Evolutionary conservation across 169 alveolate genomes (phyloP), one percentile per base, ranked within the genome.

Genomic region (Miamiensis avidus): DNA sequence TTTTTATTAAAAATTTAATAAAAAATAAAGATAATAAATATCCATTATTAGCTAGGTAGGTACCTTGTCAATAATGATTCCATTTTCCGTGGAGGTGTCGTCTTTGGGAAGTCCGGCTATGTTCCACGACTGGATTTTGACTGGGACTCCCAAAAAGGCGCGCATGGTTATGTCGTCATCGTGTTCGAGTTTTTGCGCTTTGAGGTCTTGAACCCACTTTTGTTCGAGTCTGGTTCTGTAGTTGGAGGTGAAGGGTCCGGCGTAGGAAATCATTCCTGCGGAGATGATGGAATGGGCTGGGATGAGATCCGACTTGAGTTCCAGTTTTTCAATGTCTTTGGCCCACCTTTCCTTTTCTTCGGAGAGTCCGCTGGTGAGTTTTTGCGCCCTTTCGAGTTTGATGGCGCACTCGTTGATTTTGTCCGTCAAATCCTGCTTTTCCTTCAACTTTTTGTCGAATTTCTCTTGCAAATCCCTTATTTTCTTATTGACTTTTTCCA

Each of bases 161-260:
- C 94, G 89, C 95, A 96, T 94, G 25, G 97, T 88, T n/a, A 95
- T 95, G 30, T 91, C 91, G 75, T 94, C 93, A 74, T 94, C 88
- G 75, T 93, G 95, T 34, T 90, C 95, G 27, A 96, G 94, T 29
- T 92, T 87, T 65, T 90, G 92, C 30, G 83, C 86, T 31, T 91
- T 93, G 31, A 96, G 89, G 81, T 90, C 75, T 74, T 92, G 88
- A 76, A 93, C 90, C 99, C 98, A 97, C 34, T 89, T 88, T 20
- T 90, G 89, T 81, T 97, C 98, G 32, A 97, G 91, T 31, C 92
- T 97, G 16, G 78, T 76, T 82, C 99, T 93, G 87, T 94, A 97
- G 34, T 93, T 86, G 28, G 98, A 94, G n/a, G 98, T 96, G 92
- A 98, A 98, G 26, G 99, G 98, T 69, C 99, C 99, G 65, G 95